Evolutionary conservation across 208 protist genomes (phyloP).

Genomic region (Trypanosoma cruzi): DNA sequence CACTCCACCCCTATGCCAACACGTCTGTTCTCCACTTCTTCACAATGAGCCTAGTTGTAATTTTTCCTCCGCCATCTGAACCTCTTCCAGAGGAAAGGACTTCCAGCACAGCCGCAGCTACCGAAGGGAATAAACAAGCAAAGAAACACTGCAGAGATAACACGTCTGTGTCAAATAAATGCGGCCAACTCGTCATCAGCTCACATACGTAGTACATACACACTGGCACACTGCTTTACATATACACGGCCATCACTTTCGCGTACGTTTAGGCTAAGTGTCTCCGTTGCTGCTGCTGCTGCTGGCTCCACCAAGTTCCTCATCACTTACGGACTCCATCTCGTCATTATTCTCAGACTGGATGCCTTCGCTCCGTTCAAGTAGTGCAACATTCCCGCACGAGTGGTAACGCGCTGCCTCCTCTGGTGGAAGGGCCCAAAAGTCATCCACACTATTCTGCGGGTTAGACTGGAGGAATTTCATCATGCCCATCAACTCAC

Average conservation of each 20-base stretch:
- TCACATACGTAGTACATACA: too few species aligned
- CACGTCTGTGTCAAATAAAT: too few species aligned
- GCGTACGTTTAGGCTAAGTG: neutral
- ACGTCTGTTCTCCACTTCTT: neutral
- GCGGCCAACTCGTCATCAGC: too few species aligned
- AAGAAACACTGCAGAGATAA: too few species aligned
- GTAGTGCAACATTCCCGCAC: neutral
- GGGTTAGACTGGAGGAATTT: slow-evolving; percentile 5
- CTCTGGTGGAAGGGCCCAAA: slow-evolving; percentile 12
- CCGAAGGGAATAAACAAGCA: too few species aligned
- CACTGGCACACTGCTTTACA: too few species aligned
- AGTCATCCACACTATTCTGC: slow-evolving; percentile 5
- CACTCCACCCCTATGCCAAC: neutral
- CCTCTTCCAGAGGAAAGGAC: too few species aligned
- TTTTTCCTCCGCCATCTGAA: neutral
- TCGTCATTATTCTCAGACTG: neutral
- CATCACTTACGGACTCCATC: neutral
- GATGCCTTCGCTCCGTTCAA: neutral
- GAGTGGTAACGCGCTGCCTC: slow-evolving; percentile 11
- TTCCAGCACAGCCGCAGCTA: too few species aligned
- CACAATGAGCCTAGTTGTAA: neutral
- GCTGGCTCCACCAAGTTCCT: neutral
- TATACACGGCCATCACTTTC: neutral
- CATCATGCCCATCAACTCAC: slow-evolving; percentile 20
- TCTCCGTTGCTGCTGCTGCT: neutral